Base-by-base conservation (phyloP, 1,284 basidiomycete genomes). In the Bjerkandera adusta region DNA sequence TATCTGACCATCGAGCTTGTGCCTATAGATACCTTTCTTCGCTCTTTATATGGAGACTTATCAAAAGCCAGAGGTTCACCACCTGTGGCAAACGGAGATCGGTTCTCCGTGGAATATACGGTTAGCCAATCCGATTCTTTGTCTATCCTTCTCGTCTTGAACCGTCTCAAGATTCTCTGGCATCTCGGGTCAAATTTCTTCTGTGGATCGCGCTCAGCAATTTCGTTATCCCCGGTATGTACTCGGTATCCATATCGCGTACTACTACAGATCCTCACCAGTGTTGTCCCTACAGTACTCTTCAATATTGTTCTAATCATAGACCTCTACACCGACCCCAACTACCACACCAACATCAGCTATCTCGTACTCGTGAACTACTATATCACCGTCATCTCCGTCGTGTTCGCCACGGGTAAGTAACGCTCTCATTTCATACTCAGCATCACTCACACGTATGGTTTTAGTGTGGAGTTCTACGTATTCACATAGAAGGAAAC, bases 11-110 rank as follows among this genome's bases (percentile, higher is more conserved):
- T 29, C 30, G 33, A 8, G n/a, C n/a, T 10, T 0, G 8, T 4
- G 16, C 3, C 4, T 16, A 11, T 4, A 46, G 37, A 11, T 48
- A 46, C 25, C 21, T 35, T 2, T 50, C 52, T 3, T 36, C 21
- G 1, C 36, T 50, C 15, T 53, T 50, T 26, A 26, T 53, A 4
- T 35, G 22, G 30, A 40, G 38, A n/a, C 40, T 50, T 12, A 15
- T 30, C 22, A 16, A 25, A 10, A 38, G 36, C 21, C 21, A 25
- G n/a, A n/a, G n/a, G n/a, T n/a, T n/a, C n/a, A n/a, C n/a, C n/a
- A n/a, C n/a, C n/a, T n/a, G n/a, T n/a, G n/a, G n/a, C n/a, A n/a
- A 10, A 10, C 29, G 29, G 29, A 15, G 15, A 30, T 30, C 10
- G 6, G 4, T 11, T 4, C 20, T 42, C 35, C 18, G 12, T 16